phyloP scores from a whole-genome alignment of 306 rosid species.

The Morella rubra region DNA sequence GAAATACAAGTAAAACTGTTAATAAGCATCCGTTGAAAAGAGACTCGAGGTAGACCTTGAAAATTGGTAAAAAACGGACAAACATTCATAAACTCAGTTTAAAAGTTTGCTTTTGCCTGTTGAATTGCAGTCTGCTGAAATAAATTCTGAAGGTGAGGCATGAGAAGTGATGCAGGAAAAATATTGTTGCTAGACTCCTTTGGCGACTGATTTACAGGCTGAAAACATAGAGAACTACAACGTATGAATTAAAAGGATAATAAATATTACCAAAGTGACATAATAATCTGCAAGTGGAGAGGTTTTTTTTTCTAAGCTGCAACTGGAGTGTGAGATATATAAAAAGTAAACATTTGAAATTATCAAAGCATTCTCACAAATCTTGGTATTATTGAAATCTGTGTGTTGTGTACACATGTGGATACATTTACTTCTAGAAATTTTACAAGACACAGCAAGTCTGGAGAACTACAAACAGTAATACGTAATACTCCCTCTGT shows the following conservation, averaged over 20 bases:
- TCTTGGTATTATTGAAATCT: background rate
- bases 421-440: background rate
- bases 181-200: conserved; percentile 60
- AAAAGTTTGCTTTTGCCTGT: conserved; percentile 60
- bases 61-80: conserved; percentile 22
- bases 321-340: background rate
- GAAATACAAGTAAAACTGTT: conserved; percentile 34
- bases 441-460: background rate
- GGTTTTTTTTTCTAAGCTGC: too few relatives aligned
- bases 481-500: background rate
- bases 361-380: background rate
- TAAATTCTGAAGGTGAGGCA: conserved; percentile 90
- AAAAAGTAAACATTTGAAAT: background rate
- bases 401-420: background rate
- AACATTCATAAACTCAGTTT: conserved; percentile 17
- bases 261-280: conserved; percentile 8
- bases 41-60: conserved; percentile 3
- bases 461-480: background rate
- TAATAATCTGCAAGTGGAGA: background rate
- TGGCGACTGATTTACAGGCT: conserved; percentile 55
- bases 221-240: conserved; percentile 34
- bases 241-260: conserved; percentile 21
- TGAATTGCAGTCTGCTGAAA: conserved; percentile 88
- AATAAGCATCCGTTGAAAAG: conserved; percentile 24
- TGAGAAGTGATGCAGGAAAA: conserved; percentile 62